These are phyloP conservation scores for Leccinum griseonigrum DNA, from an alignment of 1,284 basidiomycete genomes.

Conservation along the genomic window DNA sequence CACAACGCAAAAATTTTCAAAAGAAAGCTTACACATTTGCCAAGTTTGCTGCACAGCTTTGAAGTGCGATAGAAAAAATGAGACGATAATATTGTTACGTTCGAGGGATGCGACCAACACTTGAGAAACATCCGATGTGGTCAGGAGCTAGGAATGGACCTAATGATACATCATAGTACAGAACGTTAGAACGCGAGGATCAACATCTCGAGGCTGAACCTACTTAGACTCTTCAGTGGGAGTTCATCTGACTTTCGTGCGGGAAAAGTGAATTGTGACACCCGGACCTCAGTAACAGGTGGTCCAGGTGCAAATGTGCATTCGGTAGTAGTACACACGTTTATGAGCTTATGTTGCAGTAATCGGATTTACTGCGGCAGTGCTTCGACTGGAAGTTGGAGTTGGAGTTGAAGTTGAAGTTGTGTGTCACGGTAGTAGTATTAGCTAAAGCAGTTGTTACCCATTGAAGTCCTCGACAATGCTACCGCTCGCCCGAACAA, in stretches of 20 bases:
- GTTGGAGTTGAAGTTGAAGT: too few species aligned
- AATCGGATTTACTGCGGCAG: neutral
- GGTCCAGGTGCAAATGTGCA: too few species aligned
- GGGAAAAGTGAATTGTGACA: neutral
- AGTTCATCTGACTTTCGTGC: neutral
- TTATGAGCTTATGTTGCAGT: too few species aligned
- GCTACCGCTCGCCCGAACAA: conserved; percentile 12
- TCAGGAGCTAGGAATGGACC: neutral
- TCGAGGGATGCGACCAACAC: neutral
- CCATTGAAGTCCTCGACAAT: conserved; percentile 1
- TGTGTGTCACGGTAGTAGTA: neutral
- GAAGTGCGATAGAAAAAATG: neutral
- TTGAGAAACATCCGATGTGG: neutral
- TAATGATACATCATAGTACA: neutral
- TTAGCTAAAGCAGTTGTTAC: neutral
- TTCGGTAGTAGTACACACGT: too few species aligned
- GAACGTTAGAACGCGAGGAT: too few species aligned
- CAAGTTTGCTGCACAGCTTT: neutral
- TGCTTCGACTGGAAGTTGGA: too few species aligned
- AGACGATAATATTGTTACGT: neutral
- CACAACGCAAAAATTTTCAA: neutral
- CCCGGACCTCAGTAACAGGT: neutral
- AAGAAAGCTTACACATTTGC: neutral
- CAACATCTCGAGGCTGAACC: too few species aligned
- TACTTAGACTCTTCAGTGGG: too few species aligned